These are phyloP conservation scores for Xerocomus brunneocitrinus DNA, from an alignment of 768 basidiomycete genomes.

Conservation along the genomic window DNA sequence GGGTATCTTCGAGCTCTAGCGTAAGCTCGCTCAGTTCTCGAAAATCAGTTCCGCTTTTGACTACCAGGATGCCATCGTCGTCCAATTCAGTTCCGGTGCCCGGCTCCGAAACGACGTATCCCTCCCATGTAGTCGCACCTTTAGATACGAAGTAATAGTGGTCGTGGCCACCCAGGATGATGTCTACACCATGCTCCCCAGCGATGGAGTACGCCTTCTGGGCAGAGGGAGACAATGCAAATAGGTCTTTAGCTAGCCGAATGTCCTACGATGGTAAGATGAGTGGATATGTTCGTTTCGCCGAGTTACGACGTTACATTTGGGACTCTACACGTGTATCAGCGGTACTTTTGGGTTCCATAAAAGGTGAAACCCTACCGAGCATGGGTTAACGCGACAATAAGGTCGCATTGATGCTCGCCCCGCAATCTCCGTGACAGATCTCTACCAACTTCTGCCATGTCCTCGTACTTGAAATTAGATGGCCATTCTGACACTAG, in stretches of 20 bases:
- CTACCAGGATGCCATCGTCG: constrained; percentile 62
- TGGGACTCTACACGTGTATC: constrained; percentile 21
- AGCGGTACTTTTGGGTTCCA: neutral
- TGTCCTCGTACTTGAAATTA: constrained; percentile 70
- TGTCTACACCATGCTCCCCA: constrained; percentile 69
- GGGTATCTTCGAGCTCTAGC: constrained; percentile 56
- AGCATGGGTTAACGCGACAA: constrained; percentile 83
- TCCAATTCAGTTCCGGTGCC: constrained; percentile 68
- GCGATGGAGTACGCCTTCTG: constrained; percentile 42
- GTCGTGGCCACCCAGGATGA: constrained; percentile 86
- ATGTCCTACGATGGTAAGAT: constrained; percentile 52
- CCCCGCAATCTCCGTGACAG: constrained; percentile 72
- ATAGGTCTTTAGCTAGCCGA: constrained; percentile 56
- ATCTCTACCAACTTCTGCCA: constrained; percentile 66
- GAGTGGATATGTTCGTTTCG: neutral
- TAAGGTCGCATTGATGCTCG: constrained; percentile 66
- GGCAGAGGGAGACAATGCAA: constrained; percentile 55
- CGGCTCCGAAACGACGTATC: constrained; percentile 46
- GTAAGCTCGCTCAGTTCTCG: constrained; percentile 75
- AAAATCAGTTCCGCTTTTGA: constrained; percentile 90
- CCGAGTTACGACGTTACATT: constrained; percentile 20
- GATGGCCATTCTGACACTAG: constrained; percentile 85
- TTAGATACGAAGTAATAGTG: constrained; percentile 74
- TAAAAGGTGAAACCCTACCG: constrained; percentile 39
- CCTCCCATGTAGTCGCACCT: constrained; percentile 64